Evolutionary conservation across 2,329 filamentous ascomycete species (phyloP).

Genomic region (Diaporthe helianthi): DNA sequence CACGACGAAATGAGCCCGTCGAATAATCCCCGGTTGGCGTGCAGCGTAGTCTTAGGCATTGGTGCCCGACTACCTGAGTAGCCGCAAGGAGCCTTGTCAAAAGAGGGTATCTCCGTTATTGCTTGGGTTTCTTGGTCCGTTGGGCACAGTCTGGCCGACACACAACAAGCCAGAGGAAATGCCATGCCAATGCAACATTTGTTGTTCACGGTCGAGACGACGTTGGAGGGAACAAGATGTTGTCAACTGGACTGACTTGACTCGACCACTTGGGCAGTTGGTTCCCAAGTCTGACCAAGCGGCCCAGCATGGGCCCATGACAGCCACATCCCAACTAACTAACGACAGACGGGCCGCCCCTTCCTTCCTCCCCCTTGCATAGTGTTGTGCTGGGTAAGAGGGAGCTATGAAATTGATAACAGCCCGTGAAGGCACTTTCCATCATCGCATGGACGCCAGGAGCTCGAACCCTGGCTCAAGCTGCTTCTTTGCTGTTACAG

Average conservation of each 20-base stretch:
- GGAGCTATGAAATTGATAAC: not conserved
- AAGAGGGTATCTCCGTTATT: conserved; percentile 3
- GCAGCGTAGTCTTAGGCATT: not conserved
- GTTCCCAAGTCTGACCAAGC: not conserved
- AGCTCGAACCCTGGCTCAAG: not conserved
- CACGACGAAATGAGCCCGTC: not conserved
- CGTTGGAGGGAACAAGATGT: not conserved
- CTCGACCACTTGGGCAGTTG: not conserved
- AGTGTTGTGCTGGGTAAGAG: not conserved
- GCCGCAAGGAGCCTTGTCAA: not conserved
- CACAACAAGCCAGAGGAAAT: not conserved
- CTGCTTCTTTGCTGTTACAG: not conserved
- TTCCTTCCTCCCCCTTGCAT: conserved; percentile 15
- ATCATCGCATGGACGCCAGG: not conserved
- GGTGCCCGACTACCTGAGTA: conserved; percentile 1
- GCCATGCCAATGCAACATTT: not conserved
- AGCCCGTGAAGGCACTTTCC: not conserved
- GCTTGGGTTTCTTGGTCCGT: not conserved
- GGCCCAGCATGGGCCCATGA: not conserved
- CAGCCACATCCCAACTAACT: conserved; percentile 1
- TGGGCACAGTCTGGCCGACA: not conserved
- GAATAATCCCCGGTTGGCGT: not conserved
- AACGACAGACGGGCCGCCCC: conserved; percentile 5
- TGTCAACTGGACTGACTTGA: too few species aligned
- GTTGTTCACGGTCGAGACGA: not conserved